phyloP scores from a whole-genome alignment of 768 basidiomycete genomes.

The Russula virescens region DNA sequence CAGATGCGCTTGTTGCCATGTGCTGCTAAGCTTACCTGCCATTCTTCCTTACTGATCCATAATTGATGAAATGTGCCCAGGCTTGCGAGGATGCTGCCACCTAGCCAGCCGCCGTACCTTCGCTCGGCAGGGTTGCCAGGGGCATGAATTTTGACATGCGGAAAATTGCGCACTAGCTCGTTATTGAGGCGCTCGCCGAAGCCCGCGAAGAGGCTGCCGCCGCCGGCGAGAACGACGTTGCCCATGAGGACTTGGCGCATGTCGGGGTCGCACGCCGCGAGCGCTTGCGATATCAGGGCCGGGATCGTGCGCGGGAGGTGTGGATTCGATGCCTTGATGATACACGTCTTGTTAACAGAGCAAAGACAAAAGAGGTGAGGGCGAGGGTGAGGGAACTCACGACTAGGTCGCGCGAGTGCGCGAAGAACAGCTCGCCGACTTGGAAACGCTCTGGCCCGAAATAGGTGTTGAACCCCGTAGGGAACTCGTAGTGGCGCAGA shows the following conservation, averaged over 20 bases:
- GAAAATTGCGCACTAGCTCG: conserved; percentile 70
- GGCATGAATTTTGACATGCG: conserved; percentile 87
- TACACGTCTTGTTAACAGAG: too few species aligned
- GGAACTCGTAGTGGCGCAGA: conserved; percentile 83
- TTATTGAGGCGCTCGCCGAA: conserved; percentile 75
- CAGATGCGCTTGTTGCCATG: background rate
- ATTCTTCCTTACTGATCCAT: conserved; percentile 92
- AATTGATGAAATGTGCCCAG: conserved; percentile 97
- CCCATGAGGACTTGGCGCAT: conserved; percentile 83
- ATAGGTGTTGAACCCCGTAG: conserved; percentile 82
- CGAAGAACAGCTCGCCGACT: conserved; percentile 88
- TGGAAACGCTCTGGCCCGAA: conserved; percentile 78
- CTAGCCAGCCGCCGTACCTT: conserved; percentile 90
- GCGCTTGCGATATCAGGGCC: conserved; percentile 66
- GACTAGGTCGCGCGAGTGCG: conserved; percentile 43
- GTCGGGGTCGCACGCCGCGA: conserved; percentile 87
- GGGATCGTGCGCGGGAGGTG: conserved; percentile 72
- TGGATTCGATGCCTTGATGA: conserved; percentile 45
- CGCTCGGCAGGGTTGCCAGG: conserved; percentile 89
- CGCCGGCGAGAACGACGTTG: conserved; percentile 95
- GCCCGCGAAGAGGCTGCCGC: conserved; percentile 81
- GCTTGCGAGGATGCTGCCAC: conserved; percentile 91
- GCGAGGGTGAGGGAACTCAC: conserved; percentile 22
- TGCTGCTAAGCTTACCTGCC: conserved; percentile 54
- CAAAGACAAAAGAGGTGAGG: too few species aligned